Percentiles rank a stretch among this genome's conserved stretches.
These are phyloP conservation scores for Geotrichum restrictum DNA, from an alignment of 1,139 yeast species.

Conservation along the genomic window DNA sequence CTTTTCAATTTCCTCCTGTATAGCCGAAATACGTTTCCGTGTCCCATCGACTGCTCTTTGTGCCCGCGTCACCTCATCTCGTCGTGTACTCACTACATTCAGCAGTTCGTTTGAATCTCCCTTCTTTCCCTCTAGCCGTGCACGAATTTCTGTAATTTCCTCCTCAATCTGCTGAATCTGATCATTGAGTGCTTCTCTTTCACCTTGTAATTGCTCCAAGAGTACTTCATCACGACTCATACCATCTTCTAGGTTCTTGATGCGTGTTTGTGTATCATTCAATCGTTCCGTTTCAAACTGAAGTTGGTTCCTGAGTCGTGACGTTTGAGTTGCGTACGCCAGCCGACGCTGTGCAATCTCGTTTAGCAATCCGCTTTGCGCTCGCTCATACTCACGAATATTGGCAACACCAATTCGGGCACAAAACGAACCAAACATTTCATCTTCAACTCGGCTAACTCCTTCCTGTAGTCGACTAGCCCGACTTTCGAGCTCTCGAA, in stretches of 20 bases:
- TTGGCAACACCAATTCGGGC: conserved; percentile 48
- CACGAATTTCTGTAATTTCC: conserved; percentile 34
- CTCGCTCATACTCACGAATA: conserved; percentile 59
- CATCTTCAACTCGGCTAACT: conserved; percentile 28
- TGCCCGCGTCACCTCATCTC: conserved; percentile 17
- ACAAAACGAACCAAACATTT: conserved; percentile 55
- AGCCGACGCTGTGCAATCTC: conserved; percentile 61
- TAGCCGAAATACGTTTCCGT: conserved; percentile 40
- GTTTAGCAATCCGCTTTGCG: conserved; percentile 59
- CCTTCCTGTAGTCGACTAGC: conserved; percentile 34
- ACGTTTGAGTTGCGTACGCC: conserved; percentile 55
- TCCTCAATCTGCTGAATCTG: conserved; percentile 27
- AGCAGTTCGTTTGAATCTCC: conserved; percentile 21
- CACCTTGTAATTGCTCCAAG: conserved; percentile 24
- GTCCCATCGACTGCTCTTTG: conserved; percentile 20
- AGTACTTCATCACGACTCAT: conserved; percentile 34
- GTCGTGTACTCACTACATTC: conserved; percentile 13
- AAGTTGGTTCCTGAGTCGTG: conserved; percentile 59
- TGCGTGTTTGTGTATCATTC: conserved; percentile 48
- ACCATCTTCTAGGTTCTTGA: conserved; percentile 41
- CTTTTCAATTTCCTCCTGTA: conserved; percentile 56
- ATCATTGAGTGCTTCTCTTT: conserved; percentile 12
- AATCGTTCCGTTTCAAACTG: conserved; percentile 60
- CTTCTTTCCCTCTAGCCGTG: conserved; percentile 39
- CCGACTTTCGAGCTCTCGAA: conserved; percentile 30